Percentiles rank a stretch among this genome's conserved stretches.
Evolutionary conservation across 805 yeast species (phyloP).

Genomic region (Tetrapisispora iriomotensis): DNA sequence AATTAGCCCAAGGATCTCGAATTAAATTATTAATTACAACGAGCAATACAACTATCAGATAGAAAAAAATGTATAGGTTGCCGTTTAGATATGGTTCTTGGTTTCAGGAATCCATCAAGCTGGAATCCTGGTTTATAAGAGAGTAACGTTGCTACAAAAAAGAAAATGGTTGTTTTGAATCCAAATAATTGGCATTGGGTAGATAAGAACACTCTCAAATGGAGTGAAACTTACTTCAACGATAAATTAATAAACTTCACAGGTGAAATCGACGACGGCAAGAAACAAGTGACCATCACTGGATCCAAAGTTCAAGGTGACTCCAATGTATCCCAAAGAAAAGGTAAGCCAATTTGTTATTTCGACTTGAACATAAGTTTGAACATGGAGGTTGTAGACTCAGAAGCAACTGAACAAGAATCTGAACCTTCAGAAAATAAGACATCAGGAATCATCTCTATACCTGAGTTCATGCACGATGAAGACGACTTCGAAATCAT

Average conservation of each 20-base stretch:
- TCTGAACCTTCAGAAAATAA: slow-evolving; percentile 30
- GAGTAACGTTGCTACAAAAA: not conserved
- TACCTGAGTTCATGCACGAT: slow-evolving; percentile 72
- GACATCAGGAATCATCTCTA: slow-evolving; percentile 35
- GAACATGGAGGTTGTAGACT: slow-evolving; percentile 31
- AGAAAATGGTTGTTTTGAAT: slow-evolving; percentile 53
- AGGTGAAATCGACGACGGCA: slow-evolving; percentile 12
- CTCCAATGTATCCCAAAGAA: slow-evolving; percentile 76
- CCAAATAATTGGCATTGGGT: slow-evolving; percentile 77
- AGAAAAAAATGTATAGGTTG: too few species aligned
- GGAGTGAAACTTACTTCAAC: slow-evolving; percentile 46
- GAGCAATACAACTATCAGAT: too few species aligned
- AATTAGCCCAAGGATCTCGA: too few species aligned
- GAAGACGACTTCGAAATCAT: slow-evolving; percentile 54
- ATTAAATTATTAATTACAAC: too few species aligned
- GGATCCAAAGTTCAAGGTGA: slow-evolving; percentile 52
- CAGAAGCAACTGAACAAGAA: slow-evolving; percentile 4
- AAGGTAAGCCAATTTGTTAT: slow-evolving; percentile 69
- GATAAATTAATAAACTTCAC: slow-evolving; percentile 26
- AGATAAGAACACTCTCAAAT: slow-evolving; percentile 55
- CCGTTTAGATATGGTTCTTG: too few species aligned
- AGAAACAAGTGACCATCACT: slow-evolving; percentile 25
- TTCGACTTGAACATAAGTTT: slow-evolving; percentile 54
- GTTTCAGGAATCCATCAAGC: too few species aligned
- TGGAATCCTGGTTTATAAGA: too few species aligned